Conservation (phyloP, 164 flowering plant genomes). For the Vitis rotundifolia region DNA sequence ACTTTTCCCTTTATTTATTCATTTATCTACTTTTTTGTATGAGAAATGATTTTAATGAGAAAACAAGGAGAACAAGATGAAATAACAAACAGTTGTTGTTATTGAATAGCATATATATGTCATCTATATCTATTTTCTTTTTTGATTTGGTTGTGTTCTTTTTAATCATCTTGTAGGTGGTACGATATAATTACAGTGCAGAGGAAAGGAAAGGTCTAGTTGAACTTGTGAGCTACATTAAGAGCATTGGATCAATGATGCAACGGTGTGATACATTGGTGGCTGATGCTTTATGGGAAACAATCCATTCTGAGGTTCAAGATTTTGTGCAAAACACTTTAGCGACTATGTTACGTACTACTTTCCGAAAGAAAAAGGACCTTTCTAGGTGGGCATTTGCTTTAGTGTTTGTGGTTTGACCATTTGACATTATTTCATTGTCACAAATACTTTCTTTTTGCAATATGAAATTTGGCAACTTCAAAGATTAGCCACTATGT, state of each 20-base stretch:
- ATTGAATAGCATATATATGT: background rate
- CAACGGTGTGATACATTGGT: conserved; percentile 82
- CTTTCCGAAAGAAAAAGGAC: conserved; percentile 95
- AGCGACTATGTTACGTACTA: conserved; percentile 89
- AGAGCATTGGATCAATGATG: conserved; percentile 92
- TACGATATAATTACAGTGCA: conserved; percentile 78
- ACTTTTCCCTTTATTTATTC: too few species aligned
- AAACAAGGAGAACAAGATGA: background rate
- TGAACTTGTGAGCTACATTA: conserved; percentile 89
- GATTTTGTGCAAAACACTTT: conserved; percentile 96
- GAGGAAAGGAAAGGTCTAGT: conserved; percentile 92
- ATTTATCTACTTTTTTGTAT: too few species aligned
- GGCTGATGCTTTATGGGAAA: conserved; percentile 97
- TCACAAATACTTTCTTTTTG: too few species aligned
- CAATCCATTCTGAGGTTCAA: conserved; percentile 97
- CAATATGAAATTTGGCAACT: too few species aligned
- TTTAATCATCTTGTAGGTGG: conserved; percentile 57
- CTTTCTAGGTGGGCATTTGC: conserved; percentile 67
- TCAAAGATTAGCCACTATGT: too few species aligned
- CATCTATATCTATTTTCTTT: background rate
- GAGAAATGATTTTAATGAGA: too few species aligned
- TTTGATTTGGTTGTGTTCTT: background rate
- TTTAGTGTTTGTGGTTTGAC: background rate
- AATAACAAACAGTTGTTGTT: background rate
- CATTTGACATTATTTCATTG: background rate